phyloP scores from a whole-genome alignment of 257 asterid genomes.

The Parsonsia alboflavescens region DNA sequence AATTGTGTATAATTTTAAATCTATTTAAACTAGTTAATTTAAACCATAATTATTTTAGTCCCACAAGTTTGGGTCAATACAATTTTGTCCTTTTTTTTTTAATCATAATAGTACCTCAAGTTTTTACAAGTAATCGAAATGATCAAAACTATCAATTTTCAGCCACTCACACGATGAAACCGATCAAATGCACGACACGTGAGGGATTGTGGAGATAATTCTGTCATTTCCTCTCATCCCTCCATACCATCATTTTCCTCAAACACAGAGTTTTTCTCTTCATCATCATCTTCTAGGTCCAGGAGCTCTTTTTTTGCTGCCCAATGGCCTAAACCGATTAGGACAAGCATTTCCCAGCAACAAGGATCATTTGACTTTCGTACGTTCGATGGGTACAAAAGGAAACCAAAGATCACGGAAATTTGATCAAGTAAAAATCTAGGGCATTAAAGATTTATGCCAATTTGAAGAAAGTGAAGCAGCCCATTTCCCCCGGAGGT shows the following conservation, averaged over 20 bases:
- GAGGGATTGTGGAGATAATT: too few relatives aligned
- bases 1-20: too few relatives aligned
- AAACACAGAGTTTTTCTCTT: constrained; percentile 52
- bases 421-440: constrained; percentile 39
- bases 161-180: too few relatives aligned
- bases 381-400: constrained; percentile 16
- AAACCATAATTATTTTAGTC: too few relatives aligned
- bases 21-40: too few relatives aligned
- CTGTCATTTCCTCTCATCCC: too few relatives aligned
- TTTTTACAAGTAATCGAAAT: too few relatives aligned
- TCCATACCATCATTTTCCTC: constrained; percentile 33
- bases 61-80: too few relatives aligned
- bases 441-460: constrained; percentile 57
- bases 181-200: too few relatives aligned
- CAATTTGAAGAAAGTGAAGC: constrained; percentile 63
- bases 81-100: too few relatives aligned
- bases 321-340: constrained; percentile 9
- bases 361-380: constrained; percentile 18
- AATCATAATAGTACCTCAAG: too few relatives aligned
- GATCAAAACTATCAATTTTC: too few relatives aligned
- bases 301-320: constrained; percentile 8
- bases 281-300: constrained; percentile 12
- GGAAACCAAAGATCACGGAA: constrained; percentile 17
- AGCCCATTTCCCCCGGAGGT: constrained; percentile 85
- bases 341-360: constrained; percentile 1